These are phyloP conservation scores for Aspergillaceae sp. DNA, from an alignment of 2,329 filamentous ascomycete genomes.

Conservation along the genomic window DNA sequence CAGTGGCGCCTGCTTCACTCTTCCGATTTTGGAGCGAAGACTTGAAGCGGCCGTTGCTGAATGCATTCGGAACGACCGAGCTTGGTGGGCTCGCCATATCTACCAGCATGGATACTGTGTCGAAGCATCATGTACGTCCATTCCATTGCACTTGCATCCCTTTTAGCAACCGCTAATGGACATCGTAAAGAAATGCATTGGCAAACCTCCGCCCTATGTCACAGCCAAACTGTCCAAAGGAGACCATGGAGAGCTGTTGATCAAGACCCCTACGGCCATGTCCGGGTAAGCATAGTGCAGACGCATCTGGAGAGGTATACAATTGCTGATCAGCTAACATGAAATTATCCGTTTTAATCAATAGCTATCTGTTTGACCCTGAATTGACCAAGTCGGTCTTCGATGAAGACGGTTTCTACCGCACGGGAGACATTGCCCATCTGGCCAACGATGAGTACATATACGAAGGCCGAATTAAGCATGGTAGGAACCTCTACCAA, in stretches of 20 bases:
- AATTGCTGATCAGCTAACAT: too few species aligned
- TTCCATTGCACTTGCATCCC: too few species aligned
- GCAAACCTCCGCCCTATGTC: neutral
- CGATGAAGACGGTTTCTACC: constrained; percentile 1
- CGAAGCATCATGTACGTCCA: too few species aligned
- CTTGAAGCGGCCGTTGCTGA: too few species aligned
- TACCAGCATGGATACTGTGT: too few species aligned
- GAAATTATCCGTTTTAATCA: neutral
- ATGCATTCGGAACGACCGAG: too few species aligned
- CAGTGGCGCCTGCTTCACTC: too few species aligned
- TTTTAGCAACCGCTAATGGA: neutral
- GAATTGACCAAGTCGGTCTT: neutral
- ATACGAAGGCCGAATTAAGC: neutral
- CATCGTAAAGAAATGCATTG: neutral
- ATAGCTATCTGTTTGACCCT: neutral
- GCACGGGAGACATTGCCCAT: neutral
- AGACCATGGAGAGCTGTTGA: neutral
- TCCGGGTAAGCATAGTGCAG: neutral
- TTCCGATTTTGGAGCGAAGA: too few species aligned
- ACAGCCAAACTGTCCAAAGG: neutral
- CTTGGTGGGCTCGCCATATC: too few species aligned
- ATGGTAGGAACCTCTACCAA: too few species aligned
- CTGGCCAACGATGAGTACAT: neutral
- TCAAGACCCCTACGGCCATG: neutral
- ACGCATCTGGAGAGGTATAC: neutral